Base-by-base conservation (phyloP, 2,329 filamentous ascomycete genomes). In the Nemania serpens region DNA sequence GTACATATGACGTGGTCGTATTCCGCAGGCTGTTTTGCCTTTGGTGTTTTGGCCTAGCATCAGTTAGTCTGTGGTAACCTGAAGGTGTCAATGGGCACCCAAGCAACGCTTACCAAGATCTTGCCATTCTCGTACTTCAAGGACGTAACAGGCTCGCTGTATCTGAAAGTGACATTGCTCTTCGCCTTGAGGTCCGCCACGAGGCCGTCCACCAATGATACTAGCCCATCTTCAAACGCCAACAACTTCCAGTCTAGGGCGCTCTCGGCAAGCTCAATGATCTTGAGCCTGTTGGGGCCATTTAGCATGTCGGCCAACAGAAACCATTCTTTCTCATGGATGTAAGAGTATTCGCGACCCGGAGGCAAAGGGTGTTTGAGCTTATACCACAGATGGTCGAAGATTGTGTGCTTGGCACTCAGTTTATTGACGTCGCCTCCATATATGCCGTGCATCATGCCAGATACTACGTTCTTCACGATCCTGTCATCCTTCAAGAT, bases 401-500 rank as follows among this genome's bases (percentile, higher is more conserved):
- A 77, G 41, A 89, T 72, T 42, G 90, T 78, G 52, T 85, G 87
- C 68, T 86, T 86, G 49, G 86, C 86, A 75, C 93, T 97, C 52
- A 98, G 79, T 71, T 89, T 83, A 73, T 91, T 87, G 49, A 96
- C 86, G 75, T 97, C 91, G 5, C 95, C 95, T 20, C 93, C 95
- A 75, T 96, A 97, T 60, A 98, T 92, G 43, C 95, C 95, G 75
- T 98, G 95, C 55, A 92, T 70, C 71, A 87, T 77, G 53, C 88
- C 92, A 5, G 92, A 97, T 6, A 87, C 76, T 17, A 97, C 55
- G 69, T 96, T 93, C 67, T 95, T 82, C 13, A 86, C 86, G 6
- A 90, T 65, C 36, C 79, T 74, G 20, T 81, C 78, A 45, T 82
- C 80, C 4, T 75, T 75, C 15, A 88, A 73, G 7, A 85, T 75